These are phyloP conservation scores for Solanum raphanifolium DNA, from an alignment of 257 asterid species.

Conservation along the genomic window DNA sequence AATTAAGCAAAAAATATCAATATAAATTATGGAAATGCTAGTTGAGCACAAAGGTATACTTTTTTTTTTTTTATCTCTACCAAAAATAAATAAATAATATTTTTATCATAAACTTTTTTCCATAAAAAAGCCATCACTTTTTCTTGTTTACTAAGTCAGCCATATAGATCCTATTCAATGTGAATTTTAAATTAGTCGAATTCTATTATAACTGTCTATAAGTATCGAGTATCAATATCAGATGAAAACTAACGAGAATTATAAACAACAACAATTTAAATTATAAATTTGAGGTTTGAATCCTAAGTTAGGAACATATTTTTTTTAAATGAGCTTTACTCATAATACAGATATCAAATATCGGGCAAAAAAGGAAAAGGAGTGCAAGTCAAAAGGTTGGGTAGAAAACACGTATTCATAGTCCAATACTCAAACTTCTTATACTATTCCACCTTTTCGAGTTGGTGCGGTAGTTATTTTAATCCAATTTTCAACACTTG, in stretches of 20 bases:
- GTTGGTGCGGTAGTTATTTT: neutral
- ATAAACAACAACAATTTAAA: no score
- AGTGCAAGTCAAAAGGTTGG: neutral
- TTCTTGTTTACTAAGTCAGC: neutral
- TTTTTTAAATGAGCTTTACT: no score
- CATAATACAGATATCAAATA: no score
- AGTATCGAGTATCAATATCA: no score
- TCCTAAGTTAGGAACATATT: neutral
- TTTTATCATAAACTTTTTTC: neutral
- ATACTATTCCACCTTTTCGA: neutral
- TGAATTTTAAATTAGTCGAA: no score
- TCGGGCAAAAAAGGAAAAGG: no score
- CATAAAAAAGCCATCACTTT: neutral
- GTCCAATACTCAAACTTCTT: neutral
- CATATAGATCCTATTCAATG: no score
- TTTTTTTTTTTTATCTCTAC: neutral
- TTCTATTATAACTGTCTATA: no score
- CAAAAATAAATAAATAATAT: neutral
- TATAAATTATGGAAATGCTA: neutral
- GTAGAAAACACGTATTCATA: neutral
- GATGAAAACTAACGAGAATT: no score
- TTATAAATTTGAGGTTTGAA: neutral
- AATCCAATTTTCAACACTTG: neutral
- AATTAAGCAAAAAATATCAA: neutral
- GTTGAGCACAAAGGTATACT: neutral